Evolutionary conservation across 1,284 basidiomycete species (phyloP).

Genomic region (Meira nashicola): DNA sequence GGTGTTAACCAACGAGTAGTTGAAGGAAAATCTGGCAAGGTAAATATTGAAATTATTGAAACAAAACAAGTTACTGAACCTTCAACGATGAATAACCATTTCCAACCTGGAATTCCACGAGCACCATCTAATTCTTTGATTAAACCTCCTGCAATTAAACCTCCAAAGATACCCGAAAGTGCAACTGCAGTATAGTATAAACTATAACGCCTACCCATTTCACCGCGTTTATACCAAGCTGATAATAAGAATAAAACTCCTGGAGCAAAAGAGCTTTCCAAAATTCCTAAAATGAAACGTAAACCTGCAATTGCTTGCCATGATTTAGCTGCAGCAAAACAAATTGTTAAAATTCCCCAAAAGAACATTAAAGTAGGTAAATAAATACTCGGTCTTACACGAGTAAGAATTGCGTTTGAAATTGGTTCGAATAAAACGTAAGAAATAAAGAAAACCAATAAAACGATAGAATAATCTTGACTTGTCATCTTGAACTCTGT

Average conservation of each 20-base stretch:
- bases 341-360: slow-evolving; percentile 30
- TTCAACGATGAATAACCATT: slow-evolving; percentile 26
- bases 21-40: slow-evolving; percentile 23
- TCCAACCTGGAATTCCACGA: slow-evolving; percentile 16
- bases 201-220: slow-evolving; percentile 55
- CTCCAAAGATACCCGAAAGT: slow-evolving; percentile 23
- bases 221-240: slow-evolving; percentile 54
- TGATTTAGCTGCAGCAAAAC: slow-evolving; percentile 15
- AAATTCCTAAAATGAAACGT: slow-evolving; percentile 20
- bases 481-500: slow-evolving; percentile 19
- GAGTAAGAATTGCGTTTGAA: slow-evolving; percentile 26
- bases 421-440: slow-evolving; percentile 26
- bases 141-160: slow-evolving; percentile 13
- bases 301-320: slow-evolving; percentile 16
- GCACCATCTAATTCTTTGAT: slow-evolving; percentile 11
- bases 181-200: slow-evolving; percentile 55
- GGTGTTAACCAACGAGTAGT: slow-evolving; percentile 24
- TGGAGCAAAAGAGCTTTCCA: slow-evolving; percentile 31
- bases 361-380: slow-evolving; percentile 29
- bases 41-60: slow-evolving; percentile 14
- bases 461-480: slow-evolving; percentile 17
- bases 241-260: slow-evolving; percentile 46
- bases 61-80: slow-evolving; percentile 18
- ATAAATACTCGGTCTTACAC: slow-evolving; percentile 26
- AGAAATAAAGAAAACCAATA: slow-evolving; percentile 24